These are phyloP conservation scores for Populus deltoides DNA, from an alignment of 345 rosid species.

Conservation along the genomic window DNA sequence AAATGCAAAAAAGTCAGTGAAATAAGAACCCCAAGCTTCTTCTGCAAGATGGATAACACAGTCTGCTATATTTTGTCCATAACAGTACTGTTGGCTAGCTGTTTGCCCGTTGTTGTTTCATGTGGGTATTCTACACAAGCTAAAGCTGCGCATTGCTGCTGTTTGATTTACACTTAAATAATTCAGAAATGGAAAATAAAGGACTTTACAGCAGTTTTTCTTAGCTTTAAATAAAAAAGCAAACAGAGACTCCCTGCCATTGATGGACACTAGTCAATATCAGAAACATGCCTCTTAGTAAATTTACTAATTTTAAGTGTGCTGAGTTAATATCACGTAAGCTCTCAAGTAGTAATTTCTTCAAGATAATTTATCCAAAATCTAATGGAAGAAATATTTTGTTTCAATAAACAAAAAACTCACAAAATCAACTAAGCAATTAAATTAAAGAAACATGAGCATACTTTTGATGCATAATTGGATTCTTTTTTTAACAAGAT, in stretches of 20 bases:
- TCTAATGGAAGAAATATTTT: background rate
- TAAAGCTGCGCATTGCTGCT: background rate
- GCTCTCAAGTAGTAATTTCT: no score
- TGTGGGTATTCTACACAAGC: no score
- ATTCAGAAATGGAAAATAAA: background rate
- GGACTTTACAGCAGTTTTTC: background rate
- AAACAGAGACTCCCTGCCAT: constrained; percentile 4
- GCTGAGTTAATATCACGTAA: background rate
- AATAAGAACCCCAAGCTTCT: background rate
- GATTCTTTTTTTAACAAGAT: background rate
- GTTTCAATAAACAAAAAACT: background rate
- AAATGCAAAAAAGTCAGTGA: background rate
- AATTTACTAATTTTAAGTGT: background rate
- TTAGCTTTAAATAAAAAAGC: background rate
- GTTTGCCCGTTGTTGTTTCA: background rate
- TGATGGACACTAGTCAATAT: constrained; percentile 21
- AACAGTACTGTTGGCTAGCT: background rate
- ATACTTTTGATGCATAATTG: background rate
- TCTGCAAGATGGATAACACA: background rate
- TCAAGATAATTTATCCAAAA: no score
- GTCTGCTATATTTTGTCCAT: background rate
- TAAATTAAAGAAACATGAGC: background rate
- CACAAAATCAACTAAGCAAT: background rate
- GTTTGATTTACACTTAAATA: background rate
- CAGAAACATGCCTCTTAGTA: background rate